Evolutionary conservation across 805 yeast species (phyloP), one percentile per base, ranked within the genome.

Genomic region (Maudiozyma barnettii): DNA sequence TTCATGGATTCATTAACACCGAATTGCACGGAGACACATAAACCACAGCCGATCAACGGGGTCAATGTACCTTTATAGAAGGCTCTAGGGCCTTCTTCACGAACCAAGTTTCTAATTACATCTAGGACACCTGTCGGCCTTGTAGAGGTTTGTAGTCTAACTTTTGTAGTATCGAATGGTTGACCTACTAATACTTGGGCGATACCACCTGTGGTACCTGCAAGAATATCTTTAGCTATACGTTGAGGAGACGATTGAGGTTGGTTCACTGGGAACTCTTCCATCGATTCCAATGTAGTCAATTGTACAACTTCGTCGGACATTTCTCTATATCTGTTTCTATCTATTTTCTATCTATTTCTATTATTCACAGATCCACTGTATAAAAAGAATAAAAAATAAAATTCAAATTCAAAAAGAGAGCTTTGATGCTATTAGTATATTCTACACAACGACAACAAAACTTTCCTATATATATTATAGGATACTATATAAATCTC

Each of bases 111-210:
- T 59, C 76, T 76, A 19, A 89, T 80, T 10, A 88, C 96, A 56
- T 88, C 95, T 48, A 78, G 55, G 0, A 96, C 82, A 2, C 61
- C 49, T 31, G 81, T 81, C 2, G 89, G 81, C 1, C 90, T 88
- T 41, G 83, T 77, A 2, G 95, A 89, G 2, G 95, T 82, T 61
- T 93, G 98, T 43, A 93, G 72, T 45, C 99, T 74, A 19, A 93
- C 98, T 67, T 91, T 91, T 41, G 93, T 86, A 9, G 96, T 86
- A 64, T 90, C 98, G 60, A 91, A 91, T 7, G 98, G 97, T 67
- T 93, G 98, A 21, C 99, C 99, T 13, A 84, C 85, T 31, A 93
- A 70, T 7, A 93, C 98, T 68, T 93, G 99, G 6, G 97, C 91
- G 23, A 93, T 79, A 46, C 99, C 99, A 48, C 98, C 98, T 55